A percentile compares a stretch with the other conserved stretches of the same genome.
These are phyloP conservation scores for Mortierella polycephala DNA, from an alignment of 371 early-diverging fungal species.

Conservation along the genomic window DNA sequence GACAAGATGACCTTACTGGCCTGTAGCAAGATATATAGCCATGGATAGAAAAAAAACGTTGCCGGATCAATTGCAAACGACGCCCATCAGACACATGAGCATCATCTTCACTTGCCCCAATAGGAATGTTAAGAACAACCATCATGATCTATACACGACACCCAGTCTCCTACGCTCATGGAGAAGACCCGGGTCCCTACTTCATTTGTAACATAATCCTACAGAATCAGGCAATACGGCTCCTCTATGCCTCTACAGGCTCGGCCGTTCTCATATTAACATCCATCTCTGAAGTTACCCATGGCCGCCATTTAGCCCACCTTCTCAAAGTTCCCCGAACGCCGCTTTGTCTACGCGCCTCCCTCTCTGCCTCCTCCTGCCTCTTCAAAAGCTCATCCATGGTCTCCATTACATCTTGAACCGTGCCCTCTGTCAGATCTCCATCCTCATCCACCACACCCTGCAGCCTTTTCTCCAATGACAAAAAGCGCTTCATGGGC, in stretches of 20 bases:
- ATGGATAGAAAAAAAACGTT: too few species aligned
- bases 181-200: too few species aligned
- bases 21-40: too few species aligned
- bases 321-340: conserved; percentile 22
- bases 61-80: too few species aligned
- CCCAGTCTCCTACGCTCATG: too few species aligned
- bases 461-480: conserved; percentile 25
- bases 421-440: conserved; percentile 41
- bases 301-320: conserved; percentile 25
- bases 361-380: conserved; percentile 36
- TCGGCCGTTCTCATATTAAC: conserved; percentile 18
- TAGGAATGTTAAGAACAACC: too few species aligned
- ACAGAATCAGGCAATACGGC: neutral
- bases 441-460: conserved; percentile 44
- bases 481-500: conserved; percentile 31
- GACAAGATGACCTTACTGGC: too few species aligned
- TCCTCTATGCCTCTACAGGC: conserved; percentile 16
- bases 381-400: conserved; percentile 45
- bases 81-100: too few species aligned
- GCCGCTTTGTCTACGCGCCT: conserved; percentile 15
- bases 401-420: conserved; percentile 40
- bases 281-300: conserved; percentile 19
- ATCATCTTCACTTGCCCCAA: too few species aligned
- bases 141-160: too few species aligned
- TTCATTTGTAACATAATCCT: too few species aligned